Percentiles rank a stretch among this genome's conserved stretches.
phyloP scores from a whole-genome alignment of 2,329 filamentous ascomycete species.

The Ascochyta viciae-villosae region DNA sequence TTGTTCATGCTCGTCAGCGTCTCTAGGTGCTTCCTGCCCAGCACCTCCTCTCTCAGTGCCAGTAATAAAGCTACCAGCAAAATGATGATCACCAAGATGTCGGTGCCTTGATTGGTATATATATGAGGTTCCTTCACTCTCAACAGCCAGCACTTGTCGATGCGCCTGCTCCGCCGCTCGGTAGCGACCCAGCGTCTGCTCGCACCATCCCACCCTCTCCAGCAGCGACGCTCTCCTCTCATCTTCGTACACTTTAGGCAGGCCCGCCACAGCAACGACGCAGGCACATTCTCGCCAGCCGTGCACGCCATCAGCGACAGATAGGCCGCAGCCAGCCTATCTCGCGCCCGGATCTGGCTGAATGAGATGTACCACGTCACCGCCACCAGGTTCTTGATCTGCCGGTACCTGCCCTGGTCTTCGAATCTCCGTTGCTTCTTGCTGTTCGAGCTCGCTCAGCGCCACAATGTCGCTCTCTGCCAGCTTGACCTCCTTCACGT shows the following conservation, averaged over 20 bases:
- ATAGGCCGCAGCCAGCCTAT: constrained; percentile 41
- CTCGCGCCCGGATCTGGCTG: constrained; percentile 35
- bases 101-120: too few species aligned
- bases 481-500: constrained; percentile 28
- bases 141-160: neutral
- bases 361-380: constrained; percentile 51
- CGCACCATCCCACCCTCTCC: neutral
- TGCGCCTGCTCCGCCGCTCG: neutral
- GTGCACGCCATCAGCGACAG: constrained; percentile 46
- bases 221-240: neutral
- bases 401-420: constrained; percentile 39
- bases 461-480: neutral
- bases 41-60: neutral
- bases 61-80: neutral
- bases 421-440: constrained; percentile 32
- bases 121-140: too few species aligned
- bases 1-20: neutral
- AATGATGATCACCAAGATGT: too few species aligned
- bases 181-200: neutral
- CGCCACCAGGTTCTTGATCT: constrained; percentile 41
- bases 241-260: neutral
- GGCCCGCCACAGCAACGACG: constrained; percentile 34
- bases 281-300: constrained; percentile 37
- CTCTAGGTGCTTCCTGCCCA: neutral
- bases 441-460: neutral